These are phyloP conservation scores for Cladosporium sp. DNA, from an alignment of 2,329 filamentous ascomycete species.

Conservation along the genomic window DNA sequence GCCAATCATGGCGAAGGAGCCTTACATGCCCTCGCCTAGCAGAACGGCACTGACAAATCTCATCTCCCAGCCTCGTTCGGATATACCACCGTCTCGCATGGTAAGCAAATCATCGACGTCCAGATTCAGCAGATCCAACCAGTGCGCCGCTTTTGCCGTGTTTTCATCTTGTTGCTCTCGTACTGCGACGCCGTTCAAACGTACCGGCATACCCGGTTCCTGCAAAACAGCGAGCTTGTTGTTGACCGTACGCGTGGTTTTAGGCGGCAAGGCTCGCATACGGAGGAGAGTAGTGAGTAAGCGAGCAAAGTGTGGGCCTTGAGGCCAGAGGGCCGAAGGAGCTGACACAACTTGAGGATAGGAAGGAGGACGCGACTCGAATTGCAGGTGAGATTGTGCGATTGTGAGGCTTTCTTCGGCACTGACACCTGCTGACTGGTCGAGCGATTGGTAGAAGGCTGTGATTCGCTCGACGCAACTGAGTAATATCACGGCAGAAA, in stretches of 20 bases:
- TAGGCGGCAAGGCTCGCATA: constrained; percentile 50
- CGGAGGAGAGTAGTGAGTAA: constrained; percentile 55
- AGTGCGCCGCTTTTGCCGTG: constrained; percentile 15
- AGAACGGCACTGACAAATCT: constrained; percentile 20
- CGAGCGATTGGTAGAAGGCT: constrained; percentile 45
- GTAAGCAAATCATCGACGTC: constrained; percentile 14
- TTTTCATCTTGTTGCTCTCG: constrained; percentile 16
- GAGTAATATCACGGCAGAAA: constrained; percentile 56
- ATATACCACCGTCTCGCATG: constrained; percentile 16
- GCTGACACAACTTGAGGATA: constrained; percentile 21
- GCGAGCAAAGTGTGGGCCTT: constrained; percentile 56
- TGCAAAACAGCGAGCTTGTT: constrained; percentile 30
- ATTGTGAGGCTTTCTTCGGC: background rate
- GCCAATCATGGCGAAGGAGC: no score
- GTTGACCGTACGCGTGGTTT: constrained; percentile 31
- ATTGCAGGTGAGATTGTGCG: background rate
- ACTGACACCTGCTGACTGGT: background rate
- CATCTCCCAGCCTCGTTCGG: constrained; percentile 19
- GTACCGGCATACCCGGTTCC: constrained; percentile 5
- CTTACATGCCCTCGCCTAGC: constrained; percentile 15
- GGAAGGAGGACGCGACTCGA: background rate
- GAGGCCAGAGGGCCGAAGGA: constrained; percentile 49
- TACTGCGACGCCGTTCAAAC: constrained; percentile 5
- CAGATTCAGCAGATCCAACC: constrained; percentile 20
- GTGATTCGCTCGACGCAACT: constrained; percentile 58